Conservation (phyloP, 1,284 basidiomycete genomes). For the Gastroboletus turbinatus region DNA sequence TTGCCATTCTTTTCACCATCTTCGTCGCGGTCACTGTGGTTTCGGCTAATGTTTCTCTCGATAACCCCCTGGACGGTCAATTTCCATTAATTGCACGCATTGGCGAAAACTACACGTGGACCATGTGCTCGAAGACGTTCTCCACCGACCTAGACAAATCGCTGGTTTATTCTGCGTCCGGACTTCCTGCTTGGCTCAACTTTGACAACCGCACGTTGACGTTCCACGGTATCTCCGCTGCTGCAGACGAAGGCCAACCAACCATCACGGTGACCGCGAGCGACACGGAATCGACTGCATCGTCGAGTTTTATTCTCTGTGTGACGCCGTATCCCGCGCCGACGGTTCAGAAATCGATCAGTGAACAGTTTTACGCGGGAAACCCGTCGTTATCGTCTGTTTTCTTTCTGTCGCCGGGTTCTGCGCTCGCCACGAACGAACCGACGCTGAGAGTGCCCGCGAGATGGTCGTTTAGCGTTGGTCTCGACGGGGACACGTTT, state of each 20-base stretch:
- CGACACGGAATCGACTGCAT: conserved; percentile 46
- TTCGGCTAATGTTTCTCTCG: conserved; percentile 46
- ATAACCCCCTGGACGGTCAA: conserved; percentile 56
- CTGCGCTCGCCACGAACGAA: conserved; percentile 51
- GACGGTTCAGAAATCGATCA: conserved; percentile 53
- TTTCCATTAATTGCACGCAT: conserved; percentile 63
- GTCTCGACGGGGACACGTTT: conserved; percentile 74
- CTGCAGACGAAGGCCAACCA: conserved; percentile 55
- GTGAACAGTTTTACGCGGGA: conserved; percentile 56
- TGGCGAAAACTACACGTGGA: conserved; percentile 60
- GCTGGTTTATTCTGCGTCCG: conserved; percentile 47
- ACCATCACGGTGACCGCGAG: conserved; percentile 56
- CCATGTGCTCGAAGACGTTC: conserved; percentile 62
- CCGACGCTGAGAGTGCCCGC: conserved; percentile 78
- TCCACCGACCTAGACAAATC: conserved; percentile 41
- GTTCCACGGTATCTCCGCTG: conserved; percentile 58
- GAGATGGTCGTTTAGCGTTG: conserved; percentile 90
- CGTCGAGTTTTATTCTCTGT: conserved; percentile 58
- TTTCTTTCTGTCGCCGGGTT: conserved; percentile 54
- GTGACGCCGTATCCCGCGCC: conserved; percentile 61
- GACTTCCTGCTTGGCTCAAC: conserved; percentile 62
- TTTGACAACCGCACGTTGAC: conserved; percentile 55
- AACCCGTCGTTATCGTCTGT: conserved; percentile 70
- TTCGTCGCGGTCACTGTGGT: conserved; percentile 39
- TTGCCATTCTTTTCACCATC: conserved; percentile 56